Evolutionary conservation across 208 protist genomes (phyloP), one percentile per base, ranked within the genome.

Genomic region (Leptomonas seymouri): DNA sequence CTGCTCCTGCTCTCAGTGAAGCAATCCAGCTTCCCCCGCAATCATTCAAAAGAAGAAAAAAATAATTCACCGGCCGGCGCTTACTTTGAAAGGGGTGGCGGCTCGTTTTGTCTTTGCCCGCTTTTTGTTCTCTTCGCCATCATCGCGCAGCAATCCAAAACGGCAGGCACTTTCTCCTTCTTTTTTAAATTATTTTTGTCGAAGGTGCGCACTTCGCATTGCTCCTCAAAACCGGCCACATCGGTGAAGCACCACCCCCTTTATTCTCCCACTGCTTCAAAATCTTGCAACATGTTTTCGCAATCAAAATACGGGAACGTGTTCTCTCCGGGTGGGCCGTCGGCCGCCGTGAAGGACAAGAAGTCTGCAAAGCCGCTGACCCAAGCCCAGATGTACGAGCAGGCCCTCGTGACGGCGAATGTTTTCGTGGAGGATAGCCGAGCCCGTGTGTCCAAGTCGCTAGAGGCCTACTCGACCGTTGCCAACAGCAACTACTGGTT

Each of bases 351-450:
- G 5, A 42, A 18, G 23, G 69, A 72, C 56, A 62, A 82, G 30
- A 81, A 82, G 41, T 34, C 36, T 25, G 61, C 18, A 6, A 82
- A 85, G 50, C 77, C 80, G 23, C 80, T 89, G 20, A 84, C 76
- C 0, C 62, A 76, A 21, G 78, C 76, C 39, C 85, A 97, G 59
- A 80, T 83, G 69, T 89, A 91, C 67, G 72, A 89, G 53, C 83
- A 90, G 64, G 82, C 83, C n/a, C 50, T 90, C 14, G 80, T 87
- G 20, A 89, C 81, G 9, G 91, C 89, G 3, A 81, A 78, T 39
- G 89, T 92, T 16, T 94, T 94, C 55, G 64, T 90, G 42, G 87
- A 93, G 57, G 84, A 91, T 45, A 94, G 90, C 66, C 71, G 76
- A 14, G 71, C 51, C 12, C 75, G 80, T 21, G 60, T 97, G 41